Evolutionary conservation across 768 basidiomycete species (phyloP), one percentile per base, ranked within the genome.

Genomic region (Pleurotus sapidus): DNA sequence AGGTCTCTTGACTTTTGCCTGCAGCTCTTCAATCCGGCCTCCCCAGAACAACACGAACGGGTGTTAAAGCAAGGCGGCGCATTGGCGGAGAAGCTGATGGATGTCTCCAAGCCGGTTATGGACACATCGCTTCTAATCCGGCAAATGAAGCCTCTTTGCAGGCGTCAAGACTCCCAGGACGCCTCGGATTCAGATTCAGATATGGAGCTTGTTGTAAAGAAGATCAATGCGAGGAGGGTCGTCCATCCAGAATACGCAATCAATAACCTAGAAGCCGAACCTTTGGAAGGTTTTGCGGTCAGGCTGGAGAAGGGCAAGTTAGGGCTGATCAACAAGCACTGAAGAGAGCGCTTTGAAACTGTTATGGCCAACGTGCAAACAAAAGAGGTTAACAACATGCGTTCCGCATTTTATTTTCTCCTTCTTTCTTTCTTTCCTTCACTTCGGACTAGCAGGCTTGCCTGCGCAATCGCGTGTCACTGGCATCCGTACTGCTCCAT

Each of bases 1-100:
- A 84, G 77, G 57, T 87, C 90, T 15, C 77, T 92, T 20, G 87
- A 91, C 68, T 92, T 92, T 67, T 91, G 89, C 65, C 80, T 84
- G 48, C 82, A 85, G 60, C 77, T 90, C 12, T 90, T 89, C 74
- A 81, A 78, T 57, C 88, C 90, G 5, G 87, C 84, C 2, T 77
- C 82, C 7, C 85, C 84, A 8, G 86, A 85, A 63, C 75, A 82
- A 59, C 84, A 84, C 62, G 76, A 78, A 50, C 73, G 72, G 7
- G 67, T 82, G 34, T 5, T 46, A 3, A 49, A 55, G 38, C 38
- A 54, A 40, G 55, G 40, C n/a, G 57, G 49, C 7, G 30, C 20
- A 3, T 38, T 39, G 7, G 50, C 37, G 17, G 70, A 74, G 57
- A 74, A 74, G 48, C 73, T 85, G n/a, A 63, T 86, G 49, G 83